Evolutionary conservation across 2,329 filamentous ascomycete genomes (phyloP), one percentile per base, ranked within the genome.

Genomic region (Ilyonectria destructans): DNA sequence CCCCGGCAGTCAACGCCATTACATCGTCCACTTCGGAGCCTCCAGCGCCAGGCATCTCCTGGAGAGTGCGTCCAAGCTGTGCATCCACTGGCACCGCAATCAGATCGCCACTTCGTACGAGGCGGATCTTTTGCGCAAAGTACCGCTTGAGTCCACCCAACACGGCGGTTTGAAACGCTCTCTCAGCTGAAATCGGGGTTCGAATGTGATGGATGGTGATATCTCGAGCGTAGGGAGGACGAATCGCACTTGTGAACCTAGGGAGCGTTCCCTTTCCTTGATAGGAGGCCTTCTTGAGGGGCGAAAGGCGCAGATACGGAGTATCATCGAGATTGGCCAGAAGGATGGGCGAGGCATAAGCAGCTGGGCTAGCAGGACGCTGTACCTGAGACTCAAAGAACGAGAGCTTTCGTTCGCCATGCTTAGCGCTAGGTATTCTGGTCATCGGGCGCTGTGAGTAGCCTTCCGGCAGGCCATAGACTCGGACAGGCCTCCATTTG

Each of bases 81-180:
- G 95, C 93, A 76, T 99, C 96, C 31, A 99, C 91, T 3, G 94
- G 91, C 13, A 99, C 92, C 19, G 93, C 95, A 61, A 99, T 91
- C 13, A 98, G 83, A 81, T 99, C 96, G 3, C 95, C 96, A 46
- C 90, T 91, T 77, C 95, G 95, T 45, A 98, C 89, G 13, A 98
- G 88, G 4, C 96, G 90, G 64, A 92, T 89, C 75, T 93, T 94
- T 62, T 90, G 89, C 71, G 97, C 93, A 79, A 99, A 98, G 78
- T 98, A 92, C 45, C 90, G 90, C 79, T 98, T 98, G 48, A 99
- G 82, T 0, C 94, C 95, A 19, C 93, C 91, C 73, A 98, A 91
- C 5, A 98, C 88, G 5, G 93, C 93, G 7, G 94, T 93, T 77
- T 98, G 95, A 10, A 97, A 88, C 2, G 92, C 88, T 52, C 94